phyloP scores from a whole-genome alignment of 257 asterid genomes.

The Primulina eburnea region DNA sequence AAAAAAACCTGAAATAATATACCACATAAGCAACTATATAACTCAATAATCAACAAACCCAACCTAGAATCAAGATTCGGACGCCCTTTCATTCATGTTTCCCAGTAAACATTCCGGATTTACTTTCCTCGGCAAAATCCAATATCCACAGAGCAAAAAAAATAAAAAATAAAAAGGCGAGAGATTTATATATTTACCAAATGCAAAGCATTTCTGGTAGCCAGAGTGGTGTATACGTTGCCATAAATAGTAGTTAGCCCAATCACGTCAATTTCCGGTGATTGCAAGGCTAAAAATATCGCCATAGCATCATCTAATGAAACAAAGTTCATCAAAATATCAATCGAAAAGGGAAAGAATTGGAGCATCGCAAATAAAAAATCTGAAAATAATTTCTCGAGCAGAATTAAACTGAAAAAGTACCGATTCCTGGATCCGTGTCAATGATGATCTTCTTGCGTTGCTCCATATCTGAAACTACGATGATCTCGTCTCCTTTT shows the following conservation, averaged over 20 bases:
- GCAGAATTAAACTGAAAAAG: not conserved
- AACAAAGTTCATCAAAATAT: slow-evolving; percentile 2
- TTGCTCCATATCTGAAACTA: slow-evolving; percentile 39
- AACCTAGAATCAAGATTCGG: too few relatives aligned
- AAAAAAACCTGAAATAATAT: too few relatives aligned
- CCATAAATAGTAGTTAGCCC: slow-evolving; percentile 95
- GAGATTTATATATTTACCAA: slow-evolving; percentile 45
- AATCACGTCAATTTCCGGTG: slow-evolving; percentile 93
- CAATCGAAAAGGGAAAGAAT: not conserved
- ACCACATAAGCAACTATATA: too few relatives aligned
- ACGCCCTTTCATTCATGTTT: too few relatives aligned
- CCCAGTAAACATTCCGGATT: too few relatives aligned
- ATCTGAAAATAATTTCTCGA: not conserved
- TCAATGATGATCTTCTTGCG: slow-evolving; percentile 93
- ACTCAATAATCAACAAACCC: too few relatives aligned
- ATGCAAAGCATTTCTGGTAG: slow-evolving; percentile 95
- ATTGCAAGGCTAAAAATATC: slow-evolving; percentile 81
- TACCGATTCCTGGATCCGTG: slow-evolving; percentile 97
- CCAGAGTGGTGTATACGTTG: slow-evolving; percentile 91
- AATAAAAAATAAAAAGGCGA: not conserved
- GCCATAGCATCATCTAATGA: slow-evolving; percentile 98
- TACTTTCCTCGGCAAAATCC: not conserved
- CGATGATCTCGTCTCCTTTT: not conserved
- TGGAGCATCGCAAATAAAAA: slow-evolving; percentile 1
- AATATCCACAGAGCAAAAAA: slow-evolving; percentile 3